Evolutionary conservation across 1,139 yeast genomes (phyloP).

Genomic region (Yamadazyma membranifaciens): DNA sequence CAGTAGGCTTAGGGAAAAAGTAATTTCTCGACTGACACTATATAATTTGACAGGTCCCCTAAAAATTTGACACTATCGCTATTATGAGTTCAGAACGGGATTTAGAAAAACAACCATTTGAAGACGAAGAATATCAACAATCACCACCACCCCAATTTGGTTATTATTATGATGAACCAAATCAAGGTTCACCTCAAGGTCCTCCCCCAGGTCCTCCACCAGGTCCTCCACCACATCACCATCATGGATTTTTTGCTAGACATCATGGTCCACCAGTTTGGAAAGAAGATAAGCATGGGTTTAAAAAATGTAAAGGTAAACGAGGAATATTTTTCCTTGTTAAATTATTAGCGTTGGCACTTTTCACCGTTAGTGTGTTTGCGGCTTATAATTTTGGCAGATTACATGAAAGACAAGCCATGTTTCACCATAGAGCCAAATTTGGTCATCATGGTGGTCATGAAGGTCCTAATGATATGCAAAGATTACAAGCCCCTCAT

Average conservation of each 20-base stretch:
- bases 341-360: conserved; percentile 1
- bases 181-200: conserved; percentile 11
- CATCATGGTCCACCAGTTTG: conserved; percentile 3
- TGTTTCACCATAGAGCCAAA: not conserved
- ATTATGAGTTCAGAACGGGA: conserved; percentile 4
- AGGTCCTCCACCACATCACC: not conserved
- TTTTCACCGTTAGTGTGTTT: conserved; percentile 2
- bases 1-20: not conserved
- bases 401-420: conserved; percentile 7
- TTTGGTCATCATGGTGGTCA: not conserved
- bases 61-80: not conserved
- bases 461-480: not conserved
- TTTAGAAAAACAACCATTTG: conserved; percentile 6
- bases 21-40: not conserved
- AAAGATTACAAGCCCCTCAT: not conserved
- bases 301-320: conserved; percentile 1
- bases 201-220: conserved; percentile 1
- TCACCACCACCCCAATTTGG: conserved; percentile 2
- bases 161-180: too few relatives aligned
- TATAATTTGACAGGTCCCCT: not conserved
- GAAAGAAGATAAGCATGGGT: not conserved
- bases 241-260: not conserved
- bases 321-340: conserved; percentile 1
- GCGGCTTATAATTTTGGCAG: conserved; percentile 6
- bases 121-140: not conserved